A percentile compares a stretch with the other conserved stretches of the same genome.
These are phyloP conservation scores for Talaromyces sp. DNA, from an alignment of 2,329 filamentous ascomycete species.

Conservation along the genomic window DNA sequence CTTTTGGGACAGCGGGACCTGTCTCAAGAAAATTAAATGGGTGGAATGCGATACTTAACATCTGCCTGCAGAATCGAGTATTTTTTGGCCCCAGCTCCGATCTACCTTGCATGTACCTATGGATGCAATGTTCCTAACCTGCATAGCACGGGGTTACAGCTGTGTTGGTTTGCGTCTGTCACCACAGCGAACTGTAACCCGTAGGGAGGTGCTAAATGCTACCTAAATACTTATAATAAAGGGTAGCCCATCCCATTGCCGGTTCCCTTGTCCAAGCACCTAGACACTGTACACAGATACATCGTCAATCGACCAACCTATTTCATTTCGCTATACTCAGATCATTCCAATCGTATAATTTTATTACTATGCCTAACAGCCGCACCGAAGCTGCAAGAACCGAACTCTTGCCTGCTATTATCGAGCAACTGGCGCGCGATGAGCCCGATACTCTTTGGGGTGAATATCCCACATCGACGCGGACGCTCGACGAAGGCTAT, in stretches of 20 bases:
- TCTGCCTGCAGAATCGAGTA: neutral
- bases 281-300: neutral
- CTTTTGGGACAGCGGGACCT: neutral
- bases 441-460: slow-evolving; percentile 2
- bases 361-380: neutral
- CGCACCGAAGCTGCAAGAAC: neutral
- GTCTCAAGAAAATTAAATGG: neutral
- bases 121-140: neutral
- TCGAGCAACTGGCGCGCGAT: slow-evolving; percentile 6
- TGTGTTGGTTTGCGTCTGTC: neutral
- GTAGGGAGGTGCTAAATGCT: neutral
- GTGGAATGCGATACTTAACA: neutral
- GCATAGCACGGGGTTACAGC: neutral
- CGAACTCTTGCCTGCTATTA: neutral
- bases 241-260: neutral
- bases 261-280: neutral
- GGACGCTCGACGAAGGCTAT: neutral
- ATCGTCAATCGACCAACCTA: neutral
- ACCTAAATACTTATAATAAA: neutral
- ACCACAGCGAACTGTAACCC: neutral
- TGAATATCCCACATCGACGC: neutral
- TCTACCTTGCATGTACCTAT: neutral
- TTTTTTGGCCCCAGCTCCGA: neutral
- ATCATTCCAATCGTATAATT: neutral
- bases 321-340: neutral